Conservation (phyloP, 2,329 filamentous ascomycete species). For the Aureobasidium sp. region DNA sequence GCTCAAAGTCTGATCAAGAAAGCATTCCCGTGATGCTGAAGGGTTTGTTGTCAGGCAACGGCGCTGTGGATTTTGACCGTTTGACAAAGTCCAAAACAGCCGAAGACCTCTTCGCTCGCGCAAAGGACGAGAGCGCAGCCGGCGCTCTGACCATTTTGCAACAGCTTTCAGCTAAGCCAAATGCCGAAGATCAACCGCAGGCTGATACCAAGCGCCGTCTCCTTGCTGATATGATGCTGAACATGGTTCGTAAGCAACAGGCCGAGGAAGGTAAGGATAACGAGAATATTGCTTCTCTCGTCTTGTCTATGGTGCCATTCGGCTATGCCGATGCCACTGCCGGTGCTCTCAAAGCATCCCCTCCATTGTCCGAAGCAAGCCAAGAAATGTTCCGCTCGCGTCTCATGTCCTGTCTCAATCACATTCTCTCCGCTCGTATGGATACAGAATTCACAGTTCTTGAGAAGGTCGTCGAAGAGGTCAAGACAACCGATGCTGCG, state of each 20-base stretch:
- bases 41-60: conserved; percentile 60
- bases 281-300: conserved; percentile 17
- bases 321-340: conserved; percentile 24
- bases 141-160: conserved; percentile 20
- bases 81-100: conserved; percentile 78
- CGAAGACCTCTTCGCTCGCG: conserved; percentile 59
- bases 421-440: conserved; percentile 31
- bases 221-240: conserved; percentile 45
- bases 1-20: conserved; percentile 52
- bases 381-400: conserved; percentile 46
- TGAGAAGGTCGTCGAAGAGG: background rate
- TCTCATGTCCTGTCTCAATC: conserved; percentile 46
- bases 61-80: conserved; percentile 73
- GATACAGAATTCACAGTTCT: conserved; percentile 9
- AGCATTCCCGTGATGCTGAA: conserved; percentile 53
- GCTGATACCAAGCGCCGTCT: conserved; percentile 39
- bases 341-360: conserved; percentile 20
- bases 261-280: conserved; percentile 18
- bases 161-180: conserved; percentile 42
- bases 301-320: conserved; percentile 24
- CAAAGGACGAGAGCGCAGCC: conserved; percentile 41
- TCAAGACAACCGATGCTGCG: background rate
- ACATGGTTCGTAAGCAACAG: conserved; percentile 35
- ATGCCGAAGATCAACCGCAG: conserved; percentile 34
- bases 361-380: conserved; percentile 36